Base-by-base conservation (phyloP, 2,329 filamentous ascomycete species). In the Emergomyces orientalis region DNA sequence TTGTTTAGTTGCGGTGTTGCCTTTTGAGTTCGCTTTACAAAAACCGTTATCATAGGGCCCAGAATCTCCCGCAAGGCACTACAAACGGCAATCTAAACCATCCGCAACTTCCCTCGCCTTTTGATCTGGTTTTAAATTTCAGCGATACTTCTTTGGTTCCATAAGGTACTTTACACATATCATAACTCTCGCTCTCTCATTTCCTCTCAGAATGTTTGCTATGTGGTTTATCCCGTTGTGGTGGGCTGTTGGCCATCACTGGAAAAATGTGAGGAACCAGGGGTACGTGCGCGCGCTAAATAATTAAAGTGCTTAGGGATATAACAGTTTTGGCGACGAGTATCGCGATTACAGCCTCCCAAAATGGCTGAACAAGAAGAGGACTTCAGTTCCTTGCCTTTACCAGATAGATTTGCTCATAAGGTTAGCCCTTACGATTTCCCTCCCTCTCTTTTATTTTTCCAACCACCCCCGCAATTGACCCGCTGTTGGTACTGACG, bases 301-400 rank as follows among this genome's bases (percentile, higher is more conserved):
- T 39, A 39, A 39, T 22, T 57, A 13, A 27, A 14, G 8, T 22
- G 41, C 30, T 30, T 61, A 55, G 62, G 51, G 13, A 63, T 32
- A 32, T 32, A 39, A 25, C n/a, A 7, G 47, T n/a, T 45, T 52
- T 37, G 51, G 39, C 27, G 47, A 52, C 34, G 43, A 59, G 34
- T 49, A 60, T 56, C n/a, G 47, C 49, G 49, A 25, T 22, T 47
- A 34, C 32, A 43, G 34, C 47, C 34, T 45, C 58, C 30, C 47
- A 45, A 61, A 54, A 95, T 95, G 90, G 89, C 88, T 63, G 91
- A 95, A 68, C 79, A 83, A 74, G 89, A 92, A 76, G 89, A 93
- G 76, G 90, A 96, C 75, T 93, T 88, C 75, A 88, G 86, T 77
- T 85, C 88, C 67, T 79, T 96, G 65, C 88, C 91, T 52, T 77